Conservation (phyloP, 148 eudicot species). For the Rhododendron williamsianum region DNA sequence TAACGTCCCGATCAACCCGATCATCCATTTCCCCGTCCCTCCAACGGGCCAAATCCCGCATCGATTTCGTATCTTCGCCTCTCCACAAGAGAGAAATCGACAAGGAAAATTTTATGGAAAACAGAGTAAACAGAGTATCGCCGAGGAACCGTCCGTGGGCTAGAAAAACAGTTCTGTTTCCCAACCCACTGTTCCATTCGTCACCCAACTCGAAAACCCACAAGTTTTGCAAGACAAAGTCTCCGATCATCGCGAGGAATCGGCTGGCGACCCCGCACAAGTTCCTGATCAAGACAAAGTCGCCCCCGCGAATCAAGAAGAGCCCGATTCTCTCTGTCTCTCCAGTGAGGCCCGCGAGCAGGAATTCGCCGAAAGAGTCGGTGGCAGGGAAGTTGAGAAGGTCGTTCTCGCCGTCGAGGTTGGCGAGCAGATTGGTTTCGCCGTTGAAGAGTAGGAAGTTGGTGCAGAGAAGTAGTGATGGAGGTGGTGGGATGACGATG, state of each 20-base stretch:
- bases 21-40: constrained; percentile 30
- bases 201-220: constrained; percentile 55
- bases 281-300: constrained; percentile 56
- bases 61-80: constrained; percentile 55
- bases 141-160: constrained; percentile 91
- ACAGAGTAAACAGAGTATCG: constrained; percentile 78
- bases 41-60: constrained; percentile 61
- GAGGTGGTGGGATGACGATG: constrained; percentile 10
- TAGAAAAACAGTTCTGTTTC: constrained; percentile 77
- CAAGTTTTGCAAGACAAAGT: constrained; percentile 51
- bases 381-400: constrained; percentile 45
- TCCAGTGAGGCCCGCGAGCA: constrained; percentile 29
- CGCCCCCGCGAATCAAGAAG: constrained; percentile 36
- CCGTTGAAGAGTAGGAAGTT: constrained; percentile 70
- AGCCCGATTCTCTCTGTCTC: constrained; percentile 36
- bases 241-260: constrained; percentile 52
- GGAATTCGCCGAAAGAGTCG: constrained; percentile 21
- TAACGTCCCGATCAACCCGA: constrained; percentile 30
- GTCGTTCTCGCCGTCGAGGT: constrained; percentile 74
- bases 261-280: constrained; percentile 58
- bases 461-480: constrained; percentile 21
- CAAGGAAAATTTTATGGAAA: constrained; percentile 46
- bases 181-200: constrained; percentile 74
- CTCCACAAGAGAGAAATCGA: constrained; percentile 24
- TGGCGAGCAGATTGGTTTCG: constrained; percentile 67